Base-by-base conservation (phyloP, 1,139 yeast genomes). In the Zygosaccharomyces sapae region DNA sequence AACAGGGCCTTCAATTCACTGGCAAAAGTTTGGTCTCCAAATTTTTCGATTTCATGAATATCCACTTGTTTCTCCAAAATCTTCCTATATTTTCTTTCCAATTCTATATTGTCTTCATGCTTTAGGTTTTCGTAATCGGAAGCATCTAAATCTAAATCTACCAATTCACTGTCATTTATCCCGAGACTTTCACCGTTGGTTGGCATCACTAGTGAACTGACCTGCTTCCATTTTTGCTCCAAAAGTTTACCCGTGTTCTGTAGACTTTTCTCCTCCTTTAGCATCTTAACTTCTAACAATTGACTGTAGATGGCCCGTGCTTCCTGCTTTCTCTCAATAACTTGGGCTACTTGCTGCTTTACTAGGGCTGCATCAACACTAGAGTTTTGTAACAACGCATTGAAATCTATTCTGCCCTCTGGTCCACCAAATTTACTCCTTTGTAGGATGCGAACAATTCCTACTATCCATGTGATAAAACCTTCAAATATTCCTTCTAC, bases 401-500 rank as follows among this genome's bases (percentile, higher is more conserved):
- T 56, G 33, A 79, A 57, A 49, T 77, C 73, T 1, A 85, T 56
- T 51, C 69, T 59, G 19, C 49, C 39, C 3, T 44, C 52, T 7
- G 45, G 45, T 5, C 74, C 73, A 13, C 69, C 69, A 3, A 69
- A 71, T 20, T 74, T 73, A 30, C 85, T 80, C 2, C 69, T 70
- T 54, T 83, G 81, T 53, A 88, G 76, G 55, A 81, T 75, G 44
- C 81, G 73, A 37, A 88, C 69, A 44, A 86, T 75, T 4, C 66
- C 64, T 40, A 84, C 72, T 52, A 86, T 76, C 96, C 97, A 90
- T 12, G 68, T 67, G 43, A 87, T 76, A 45, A 90, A 69, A 9
- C 81, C 81, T 48, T 80, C 77, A 65, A 90, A 90, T 3, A 90
- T 68, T 13, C 76, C 70, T 16, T 86, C 86, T 40, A 81, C 76